These are phyloP conservation scores for Trebouxia sp. DNA, from an alignment of 139 green algal species.

Conservation along the genomic window DNA sequence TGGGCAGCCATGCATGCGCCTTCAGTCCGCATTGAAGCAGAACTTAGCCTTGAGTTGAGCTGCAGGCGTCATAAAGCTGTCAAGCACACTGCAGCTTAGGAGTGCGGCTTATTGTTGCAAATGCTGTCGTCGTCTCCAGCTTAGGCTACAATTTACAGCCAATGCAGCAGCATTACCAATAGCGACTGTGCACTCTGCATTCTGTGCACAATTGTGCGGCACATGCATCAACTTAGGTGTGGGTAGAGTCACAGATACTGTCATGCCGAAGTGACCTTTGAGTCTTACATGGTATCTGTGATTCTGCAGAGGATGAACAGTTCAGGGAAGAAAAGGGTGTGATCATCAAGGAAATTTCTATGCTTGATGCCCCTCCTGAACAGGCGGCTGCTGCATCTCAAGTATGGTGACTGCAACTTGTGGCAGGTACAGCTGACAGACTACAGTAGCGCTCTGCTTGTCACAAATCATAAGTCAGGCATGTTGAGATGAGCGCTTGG, in stretches of 20 bases:
- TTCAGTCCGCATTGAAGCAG: neutral
- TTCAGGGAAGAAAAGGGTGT: conserved; percentile 92
- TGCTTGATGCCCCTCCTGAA: conserved; percentile 30
- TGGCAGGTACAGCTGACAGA: neutral
- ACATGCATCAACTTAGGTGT: too few relatives aligned
- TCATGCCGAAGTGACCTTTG: neutral
- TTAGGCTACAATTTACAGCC: too few relatives aligned
- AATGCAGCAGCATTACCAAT: too few relatives aligned
- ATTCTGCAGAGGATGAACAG: conserved; percentile 72
- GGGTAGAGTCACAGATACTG: too few relatives aligned
- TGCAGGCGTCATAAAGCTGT: neutral
- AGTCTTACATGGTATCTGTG: neutral
- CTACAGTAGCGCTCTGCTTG: too few relatives aligned
- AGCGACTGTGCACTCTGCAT: too few relatives aligned
- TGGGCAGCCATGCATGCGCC: neutral
- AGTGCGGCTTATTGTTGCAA: too few relatives aligned
- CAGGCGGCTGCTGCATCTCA: neutral
- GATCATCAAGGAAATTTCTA: conserved; percentile 81
- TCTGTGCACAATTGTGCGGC: too few relatives aligned
- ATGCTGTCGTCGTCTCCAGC: too few relatives aligned
- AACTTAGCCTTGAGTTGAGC: neutral
- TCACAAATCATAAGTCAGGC: too few relatives aligned
- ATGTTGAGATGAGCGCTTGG: too few relatives aligned
- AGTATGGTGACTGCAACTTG: neutral
- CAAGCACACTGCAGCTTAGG: too few relatives aligned